Conservation (phyloP, 139 green algal species). For the Micractinium sp. region DNA sequence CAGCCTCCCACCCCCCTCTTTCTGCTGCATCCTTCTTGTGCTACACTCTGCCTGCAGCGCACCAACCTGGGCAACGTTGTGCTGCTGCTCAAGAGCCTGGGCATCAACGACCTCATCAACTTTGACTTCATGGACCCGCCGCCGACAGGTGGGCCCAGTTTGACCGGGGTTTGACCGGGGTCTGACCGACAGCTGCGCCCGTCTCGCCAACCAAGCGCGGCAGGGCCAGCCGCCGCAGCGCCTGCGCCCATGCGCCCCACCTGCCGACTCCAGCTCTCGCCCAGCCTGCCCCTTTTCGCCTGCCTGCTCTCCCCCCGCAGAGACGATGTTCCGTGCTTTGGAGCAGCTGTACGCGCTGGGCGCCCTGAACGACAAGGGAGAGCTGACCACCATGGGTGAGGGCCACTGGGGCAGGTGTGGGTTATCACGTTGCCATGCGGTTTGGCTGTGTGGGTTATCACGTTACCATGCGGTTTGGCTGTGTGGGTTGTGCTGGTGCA, state of each 20-base stretch:
- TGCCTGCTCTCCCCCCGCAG: constrained; percentile 13
- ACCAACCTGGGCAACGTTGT: constrained; percentile 98
- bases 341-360: constrained; percentile 98
- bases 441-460: too few relatives aligned
- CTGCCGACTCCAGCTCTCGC: too few relatives aligned
- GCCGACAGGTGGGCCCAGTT: constrained; percentile 49
- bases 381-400: constrained; percentile 87
- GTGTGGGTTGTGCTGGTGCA: too few relatives aligned
- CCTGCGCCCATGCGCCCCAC: too few relatives aligned
- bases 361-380: constrained; percentile 92
- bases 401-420: too few relatives aligned
- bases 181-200: not conserved
- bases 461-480: too few relatives aligned
- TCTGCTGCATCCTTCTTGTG: not conserved
- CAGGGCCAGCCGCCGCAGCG: too few relatives aligned
- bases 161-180: not conserved
- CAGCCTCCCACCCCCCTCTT: constrained; percentile 53
- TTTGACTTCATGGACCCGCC: constrained; percentile 99
- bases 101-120: constrained; percentile 97
- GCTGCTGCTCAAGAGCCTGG: constrained; percentile 96
- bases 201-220: too few relatives aligned
- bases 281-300: too few relatives aligned
- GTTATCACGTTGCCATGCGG: too few relatives aligned
- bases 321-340: constrained; percentile 93
- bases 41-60: constrained; percentile 63